These are phyloP conservation scores for Jamesozyma piceae DNA, from an alignment of 805 yeast species.

Conservation along the genomic window DNA sequence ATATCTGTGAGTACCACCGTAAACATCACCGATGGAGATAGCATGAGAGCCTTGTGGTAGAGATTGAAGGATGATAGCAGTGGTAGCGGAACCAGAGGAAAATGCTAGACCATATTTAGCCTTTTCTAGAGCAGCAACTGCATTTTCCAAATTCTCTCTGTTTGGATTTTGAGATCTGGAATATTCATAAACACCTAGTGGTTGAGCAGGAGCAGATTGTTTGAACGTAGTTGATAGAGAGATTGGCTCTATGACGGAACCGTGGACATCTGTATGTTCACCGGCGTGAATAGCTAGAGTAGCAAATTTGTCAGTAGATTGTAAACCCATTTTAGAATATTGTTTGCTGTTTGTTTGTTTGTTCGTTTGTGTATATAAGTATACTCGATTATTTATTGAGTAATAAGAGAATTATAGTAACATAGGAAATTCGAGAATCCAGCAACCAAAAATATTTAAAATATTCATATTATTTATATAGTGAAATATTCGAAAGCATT, in stretches of 20 bases:
- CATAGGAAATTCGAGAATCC: no score
- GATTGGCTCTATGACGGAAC: conserved; percentile 80
- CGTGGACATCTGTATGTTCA: conserved; percentile 62
- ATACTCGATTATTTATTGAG: no score
- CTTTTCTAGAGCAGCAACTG: conserved; percentile 69
- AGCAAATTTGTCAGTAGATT: conserved; percentile 42
- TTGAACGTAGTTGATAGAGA: conserved; percentile 80
- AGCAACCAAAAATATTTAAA: no score
- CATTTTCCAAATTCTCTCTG: conserved; percentile 70
- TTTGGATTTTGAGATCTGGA: conserved; percentile 82
- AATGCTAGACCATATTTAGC: conserved; percentile 71
- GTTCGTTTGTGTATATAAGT: no score
- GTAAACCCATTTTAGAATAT: conserved; percentile 15
- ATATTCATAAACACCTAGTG: conserved; percentile 73
- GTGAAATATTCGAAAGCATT: no score
- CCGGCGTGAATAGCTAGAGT: conserved; percentile 84
- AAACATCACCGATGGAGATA: conserved; percentile 74
- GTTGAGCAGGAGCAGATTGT: conserved; percentile 66
- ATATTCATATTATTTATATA: no score
- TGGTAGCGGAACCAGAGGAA: conserved; percentile 79
- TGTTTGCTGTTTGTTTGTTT: neutral
- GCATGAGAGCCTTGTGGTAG: conserved; percentile 66
- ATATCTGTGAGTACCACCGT: conserved; percentile 88
- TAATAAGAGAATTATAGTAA: no score
- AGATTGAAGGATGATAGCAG: conserved; percentile 67